Conservation (phyloP, 129 eudicot genomes). For the Deinandra increscens region DNA sequence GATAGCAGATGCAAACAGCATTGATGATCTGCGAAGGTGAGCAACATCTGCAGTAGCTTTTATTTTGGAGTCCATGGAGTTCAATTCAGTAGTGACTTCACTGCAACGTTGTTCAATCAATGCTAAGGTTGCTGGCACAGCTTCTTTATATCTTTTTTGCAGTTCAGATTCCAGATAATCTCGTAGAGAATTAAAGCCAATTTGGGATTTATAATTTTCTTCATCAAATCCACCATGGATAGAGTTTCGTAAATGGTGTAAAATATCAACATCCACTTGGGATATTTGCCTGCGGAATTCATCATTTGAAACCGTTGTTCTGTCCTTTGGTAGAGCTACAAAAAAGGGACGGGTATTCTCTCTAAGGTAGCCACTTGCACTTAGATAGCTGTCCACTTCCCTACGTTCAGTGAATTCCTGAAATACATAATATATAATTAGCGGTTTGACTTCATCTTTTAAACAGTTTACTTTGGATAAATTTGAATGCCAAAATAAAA, state of each 20-base stretch:
- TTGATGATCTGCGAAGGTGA: slow-evolving; percentile 78
- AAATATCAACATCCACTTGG: slow-evolving; percentile 68
- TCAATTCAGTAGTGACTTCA: slow-evolving; percentile 64
- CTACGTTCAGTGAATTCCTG: slow-evolving; percentile 86
- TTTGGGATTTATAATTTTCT: slow-evolving; percentile 63
- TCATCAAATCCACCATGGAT: slow-evolving; percentile 83
- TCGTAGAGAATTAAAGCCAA: slow-evolving; percentile 74
- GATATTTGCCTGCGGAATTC: slow-evolving; percentile 83
- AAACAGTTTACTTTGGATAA: neutral
- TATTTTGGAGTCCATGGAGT: slow-evolving; percentile 62
- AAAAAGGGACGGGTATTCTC: slow-evolving; percentile 73
- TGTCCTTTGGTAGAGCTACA: slow-evolving; percentile 86
- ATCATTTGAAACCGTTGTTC: slow-evolving; percentile 61
- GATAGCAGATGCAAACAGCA: slow-evolving; percentile 69
- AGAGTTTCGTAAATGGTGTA: slow-evolving; percentile 55
- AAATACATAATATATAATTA: neutral
- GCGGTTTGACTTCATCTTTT: slow-evolving; percentile 3
- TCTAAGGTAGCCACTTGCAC: slow-evolving; percentile 92
- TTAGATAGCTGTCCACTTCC: slow-evolving; percentile 86
- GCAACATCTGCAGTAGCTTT: slow-evolving; percentile 77
- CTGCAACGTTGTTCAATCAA: slow-evolving; percentile 82
- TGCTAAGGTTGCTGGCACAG: slow-evolving; percentile 83
- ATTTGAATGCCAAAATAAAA: neutral
- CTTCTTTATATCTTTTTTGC: slow-evolving; percentile 82
- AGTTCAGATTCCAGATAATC: slow-evolving; percentile 79